These are phyloP conservation scores for Moniliella sp. DNA, from an alignment of 1,284 basidiomycete species.

Conservation along the genomic window DNA sequence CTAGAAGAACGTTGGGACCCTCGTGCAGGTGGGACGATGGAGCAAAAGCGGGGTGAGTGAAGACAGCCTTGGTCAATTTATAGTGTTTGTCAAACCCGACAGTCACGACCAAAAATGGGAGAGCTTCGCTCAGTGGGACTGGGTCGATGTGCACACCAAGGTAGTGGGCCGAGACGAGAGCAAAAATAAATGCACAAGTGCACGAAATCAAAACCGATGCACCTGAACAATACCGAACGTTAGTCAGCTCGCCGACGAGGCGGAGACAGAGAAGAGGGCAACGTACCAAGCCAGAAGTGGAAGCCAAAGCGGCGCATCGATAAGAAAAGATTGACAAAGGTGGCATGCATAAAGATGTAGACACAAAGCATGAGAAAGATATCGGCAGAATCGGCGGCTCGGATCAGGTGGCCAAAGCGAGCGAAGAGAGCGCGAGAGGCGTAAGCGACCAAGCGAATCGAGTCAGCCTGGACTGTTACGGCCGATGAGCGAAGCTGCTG, in stretches of 20 bases:
- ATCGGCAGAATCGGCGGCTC: slow-evolving; percentile 66
- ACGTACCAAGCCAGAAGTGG: slow-evolving; percentile 28
- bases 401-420: slow-evolving; percentile 22
- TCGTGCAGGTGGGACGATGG: slow-evolving; percentile 21
- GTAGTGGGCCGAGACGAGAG: slow-evolving; percentile 61
- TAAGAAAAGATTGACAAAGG: slow-evolving; percentile 51
- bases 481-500: slow-evolving; percentile 1
- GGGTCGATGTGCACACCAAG: slow-evolving; percentile 74
- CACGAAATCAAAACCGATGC: slow-evolving; percentile 62
- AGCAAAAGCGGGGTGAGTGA: slow-evolving; percentile 55
- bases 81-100: slow-evolving; percentile 95
- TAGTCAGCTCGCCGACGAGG: too few relatives aligned
- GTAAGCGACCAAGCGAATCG: slow-evolving; percentile 24
- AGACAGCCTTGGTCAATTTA: slow-evolving; percentile 67
- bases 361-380: slow-evolving; percentile 85
- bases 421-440: slow-evolving; percentile 21
- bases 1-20: too few relatives aligned
- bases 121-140: slow-evolving; percentile 72
- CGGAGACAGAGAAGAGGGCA: too few relatives aligned
- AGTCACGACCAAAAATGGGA: slow-evolving; percentile 91
- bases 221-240: too few relatives aligned
- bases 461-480: slow-evolving; percentile 13
- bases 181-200: slow-evolving; percentile 66
- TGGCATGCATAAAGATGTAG: slow-evolving; percentile 83
- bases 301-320: slow-evolving; percentile 31